Conservation (phyloP, 768 basidiomycete genomes). For the Crucibulum laeve region DNA sequence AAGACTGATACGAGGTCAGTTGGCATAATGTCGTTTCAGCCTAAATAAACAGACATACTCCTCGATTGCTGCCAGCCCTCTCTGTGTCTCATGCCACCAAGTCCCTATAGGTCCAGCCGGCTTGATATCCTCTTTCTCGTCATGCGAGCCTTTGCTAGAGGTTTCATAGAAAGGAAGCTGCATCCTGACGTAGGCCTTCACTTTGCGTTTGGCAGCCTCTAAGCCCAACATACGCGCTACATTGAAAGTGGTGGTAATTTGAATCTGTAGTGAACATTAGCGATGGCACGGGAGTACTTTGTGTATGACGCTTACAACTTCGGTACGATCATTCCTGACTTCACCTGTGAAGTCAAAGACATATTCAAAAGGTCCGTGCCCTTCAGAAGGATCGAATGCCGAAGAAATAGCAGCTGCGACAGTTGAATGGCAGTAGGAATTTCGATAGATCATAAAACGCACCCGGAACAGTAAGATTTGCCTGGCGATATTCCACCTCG, state of each 20-base stretch:
- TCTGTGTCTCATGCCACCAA: conserved; percentile 88
- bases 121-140: conserved; percentile 73
- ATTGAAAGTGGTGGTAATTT: conserved; percentile 70
- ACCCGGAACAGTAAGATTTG: conserved; percentile 74
- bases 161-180: conserved; percentile 79
- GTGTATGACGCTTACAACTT: conserved; percentile 46
- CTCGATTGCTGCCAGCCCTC: conserved; percentile 69
- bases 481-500: conserved; percentile 76
- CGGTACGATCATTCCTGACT: conserved; percentile 67
- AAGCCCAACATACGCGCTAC: conserved; percentile 64
- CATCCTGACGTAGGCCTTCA: conserved; percentile 75
- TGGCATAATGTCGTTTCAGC: conserved; percentile 5
- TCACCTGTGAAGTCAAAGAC: conserved; percentile 88
- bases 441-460: conserved; percentile 18
- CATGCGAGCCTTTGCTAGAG: conserved; percentile 55
- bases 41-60: conserved; percentile 43
- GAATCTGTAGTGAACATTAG: conserved; percentile 45
- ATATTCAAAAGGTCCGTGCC: conserved; percentile 65
- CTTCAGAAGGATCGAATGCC: conserved; percentile 68
- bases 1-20: conserved; percentile 40
- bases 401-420: conserved; percentile 59
- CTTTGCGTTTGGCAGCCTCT: conserved; percentile 76
- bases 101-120: conserved; percentile 66
- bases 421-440: conserved; percentile 6
- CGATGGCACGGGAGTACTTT: conserved; percentile 7